Base-by-base conservation (phyloP, 768 basidiomycete genomes). In the Auricularia sp. region DNA sequence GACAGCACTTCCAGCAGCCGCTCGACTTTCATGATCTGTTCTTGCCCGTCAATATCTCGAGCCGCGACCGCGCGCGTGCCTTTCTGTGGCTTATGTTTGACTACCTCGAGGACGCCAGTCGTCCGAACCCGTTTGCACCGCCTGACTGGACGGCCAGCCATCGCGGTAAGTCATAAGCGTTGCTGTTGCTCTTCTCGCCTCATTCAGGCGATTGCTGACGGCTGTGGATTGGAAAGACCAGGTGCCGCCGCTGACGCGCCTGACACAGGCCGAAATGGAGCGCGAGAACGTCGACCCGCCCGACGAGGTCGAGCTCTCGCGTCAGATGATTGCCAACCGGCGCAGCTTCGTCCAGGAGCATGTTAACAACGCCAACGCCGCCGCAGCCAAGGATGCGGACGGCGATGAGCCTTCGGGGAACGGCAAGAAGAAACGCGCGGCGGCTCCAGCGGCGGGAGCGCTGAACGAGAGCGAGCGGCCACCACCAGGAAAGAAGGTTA, bases 1-100 rank as follows among this genome's bases (percentile, higher is more conserved):
- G 59, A 80, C 84, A 21, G 80, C 64, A 70, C 51, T 68, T 74
- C 44, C 89, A 90, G 72, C 10, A 61, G 29, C 62, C 71, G 8
- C 65, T 71, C 64, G 72, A 72, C 61, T 88, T 94, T 66, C 78
- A 92, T 54, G 92, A 95, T 75, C 79, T 95, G 47, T 95, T 95
- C 74, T 80, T 91, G 47, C 90, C 91, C 44, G 85, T 86, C 69
- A 81, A 82, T 56, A 77, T 92, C 42, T 81, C 87, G 11, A 91
- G 92, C 2, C 74, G 74, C 3, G 86, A 88, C 67, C 87, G 93
- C 36, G 91, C 89, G 4, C 78, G 78, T 64, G 89, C 85, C 3
- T 91, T 96, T 73, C 80, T 96, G 35, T 93, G 90, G 88, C 80
- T 93, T 64, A 75, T 92, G 61, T 93, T 84, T 73, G 81, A 90